Conservation (phyloP, 2,329 filamentous ascomycete species). For the Fusarium nelsonii region DNA sequence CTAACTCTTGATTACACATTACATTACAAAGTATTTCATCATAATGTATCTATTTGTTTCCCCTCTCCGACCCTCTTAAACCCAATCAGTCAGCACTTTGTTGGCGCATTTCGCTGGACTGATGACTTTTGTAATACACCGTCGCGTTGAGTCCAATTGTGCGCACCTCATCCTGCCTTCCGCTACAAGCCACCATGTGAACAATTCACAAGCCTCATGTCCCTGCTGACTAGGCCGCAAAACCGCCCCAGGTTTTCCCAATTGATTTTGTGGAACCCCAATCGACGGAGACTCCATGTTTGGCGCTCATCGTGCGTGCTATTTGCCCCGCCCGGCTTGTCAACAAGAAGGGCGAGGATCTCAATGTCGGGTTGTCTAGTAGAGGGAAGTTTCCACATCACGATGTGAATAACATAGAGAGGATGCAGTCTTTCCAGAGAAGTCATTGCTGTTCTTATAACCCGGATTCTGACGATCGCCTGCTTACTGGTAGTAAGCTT, state of each 20-base stretch:
- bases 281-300: conserved; percentile 62
- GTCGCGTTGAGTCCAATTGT: not conserved
- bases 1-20: not conserved
- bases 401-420: not conserved
- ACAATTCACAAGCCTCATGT: conserved; percentile 66
- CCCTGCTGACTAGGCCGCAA: conserved; percentile 67
- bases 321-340: conserved; percentile 67
- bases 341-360: conserved; percentile 64
- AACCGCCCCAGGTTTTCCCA: conserved; percentile 57
- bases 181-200: conserved; percentile 61
- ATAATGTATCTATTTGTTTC: not conserved
- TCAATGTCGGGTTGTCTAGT: conserved; percentile 53
- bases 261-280: not conserved
- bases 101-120: too few species aligned
- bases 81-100: too few species aligned
- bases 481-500: conserved; percentile 1
- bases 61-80: not conserved
- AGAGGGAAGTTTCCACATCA: conserved; percentile 4
- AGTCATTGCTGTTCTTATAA: conserved; percentile 3
- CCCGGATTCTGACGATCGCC: not conserved
- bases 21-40: not conserved
- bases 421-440: not conserved
- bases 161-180: not conserved
- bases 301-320: conserved; percentile 58
- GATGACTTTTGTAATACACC: not conserved